Conservation (phyloP, 306 rosid species). For the Malus asiatica region DNA sequence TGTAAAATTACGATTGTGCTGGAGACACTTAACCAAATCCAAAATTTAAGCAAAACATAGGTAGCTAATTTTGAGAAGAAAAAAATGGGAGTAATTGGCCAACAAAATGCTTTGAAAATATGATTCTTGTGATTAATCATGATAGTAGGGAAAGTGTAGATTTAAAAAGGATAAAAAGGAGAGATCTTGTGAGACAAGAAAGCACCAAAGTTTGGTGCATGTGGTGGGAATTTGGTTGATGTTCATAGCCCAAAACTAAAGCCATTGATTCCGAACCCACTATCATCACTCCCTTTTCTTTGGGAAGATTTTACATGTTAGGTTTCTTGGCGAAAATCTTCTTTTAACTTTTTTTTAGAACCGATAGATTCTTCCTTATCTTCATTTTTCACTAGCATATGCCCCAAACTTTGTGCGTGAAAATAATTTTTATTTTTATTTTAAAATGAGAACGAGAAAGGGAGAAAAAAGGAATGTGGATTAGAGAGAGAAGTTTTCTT, state of each 20-base stretch:
- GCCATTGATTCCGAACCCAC: background rate
- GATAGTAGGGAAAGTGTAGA: background rate
- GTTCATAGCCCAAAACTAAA: background rate
- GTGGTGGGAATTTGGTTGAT: constrained; percentile 1
- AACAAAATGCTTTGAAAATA: background rate
- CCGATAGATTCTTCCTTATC: background rate
- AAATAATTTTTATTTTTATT: too few species aligned
- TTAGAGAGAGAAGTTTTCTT: too few species aligned
- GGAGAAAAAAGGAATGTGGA: too few species aligned
- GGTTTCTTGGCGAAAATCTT: background rate
- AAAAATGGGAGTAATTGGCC: background rate
- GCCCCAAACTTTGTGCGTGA: too few species aligned
- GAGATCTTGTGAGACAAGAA: constrained; percentile 10
- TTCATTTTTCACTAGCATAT: background rate
- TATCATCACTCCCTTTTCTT: background rate
- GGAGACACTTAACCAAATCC: too few species aligned
- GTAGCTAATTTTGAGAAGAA: background rate
- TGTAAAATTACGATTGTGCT: too few species aligned
- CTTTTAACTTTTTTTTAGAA: background rate
- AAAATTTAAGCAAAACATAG: background rate
- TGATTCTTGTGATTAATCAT: background rate
- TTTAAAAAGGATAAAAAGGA: background rate
- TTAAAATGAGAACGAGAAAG: too few species aligned
- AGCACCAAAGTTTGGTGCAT: constrained; percentile 6
- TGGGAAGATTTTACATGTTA: background rate